Evolutionary conservation across 2,329 filamentous ascomycete species (phyloP), one percentile per base, ranked within the genome.

Genomic region (Colletotrichum lentis): DNA sequence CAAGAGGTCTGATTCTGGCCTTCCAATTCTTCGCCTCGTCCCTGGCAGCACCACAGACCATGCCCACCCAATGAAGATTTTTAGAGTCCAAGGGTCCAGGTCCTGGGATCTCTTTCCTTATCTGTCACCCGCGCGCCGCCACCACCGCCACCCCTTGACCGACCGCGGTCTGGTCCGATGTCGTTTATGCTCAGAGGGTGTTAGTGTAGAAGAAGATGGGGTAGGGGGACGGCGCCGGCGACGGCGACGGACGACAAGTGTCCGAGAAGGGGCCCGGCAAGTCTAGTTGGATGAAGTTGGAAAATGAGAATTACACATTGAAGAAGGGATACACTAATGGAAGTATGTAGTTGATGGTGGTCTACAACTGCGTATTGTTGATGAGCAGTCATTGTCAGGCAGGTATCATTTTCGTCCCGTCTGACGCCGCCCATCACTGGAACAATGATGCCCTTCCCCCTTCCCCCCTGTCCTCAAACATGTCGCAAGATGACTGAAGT

Each of bases 401-500:
- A 35, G 57, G 56, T 35, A 31, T 55, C 43, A 31, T 55, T 47
- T 35, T 49, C 49, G 50, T 65, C 50, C 49, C 49, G 43, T 62
- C 62, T 61, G 57, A 63, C 41, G 24, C 16, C 22, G 18, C 27
- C 24, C 24, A 31, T 31, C 8, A 27, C 5, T 4, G 10, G 27
- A 52, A 57, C 39, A 24, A 39, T 57, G 54, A 24, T 57, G 55
- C 31, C 44, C 5, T 39, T 20, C 20, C 35, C 16, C 16, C 20
- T n/a, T 4, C 8, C 18, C 54, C 24, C 8, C 54, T n/a, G 49
- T 53, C 44, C 60, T 67, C 60, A 58, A 64, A 67, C 64, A 58
- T 63, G 60, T 67, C 60, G 60, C 64, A 67, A 46, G 39, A 57
- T 58, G 35, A 11, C 27, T 20, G 50, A n/a, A 35, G 27, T 37